Conservation (phyloP, 345 rosid genomes). For the Aquilaria yunnanensis region DNA sequence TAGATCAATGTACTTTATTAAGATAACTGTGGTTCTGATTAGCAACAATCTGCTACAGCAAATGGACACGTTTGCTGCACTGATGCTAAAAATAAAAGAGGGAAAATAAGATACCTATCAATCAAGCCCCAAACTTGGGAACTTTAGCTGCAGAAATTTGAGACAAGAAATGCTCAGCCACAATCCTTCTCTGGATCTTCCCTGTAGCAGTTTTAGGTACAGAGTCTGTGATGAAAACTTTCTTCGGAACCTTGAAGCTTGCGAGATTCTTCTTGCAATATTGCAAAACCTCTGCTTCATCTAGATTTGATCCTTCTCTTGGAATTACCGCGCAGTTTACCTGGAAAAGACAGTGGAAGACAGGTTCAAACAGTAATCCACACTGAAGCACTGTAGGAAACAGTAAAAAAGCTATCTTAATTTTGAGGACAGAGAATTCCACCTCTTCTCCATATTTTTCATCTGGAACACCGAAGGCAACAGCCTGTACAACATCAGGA, state of each 20-base stretch:
- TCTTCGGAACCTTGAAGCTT: conserved; percentile 78
- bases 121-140: conserved; percentile 37
- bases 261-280: conserved; percentile 80
- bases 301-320: conserved; percentile 50
- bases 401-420: no score
- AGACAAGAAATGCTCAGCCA: conserved; percentile 61
- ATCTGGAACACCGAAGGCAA: conserved; percentile 87
- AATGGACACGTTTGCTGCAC: no score
- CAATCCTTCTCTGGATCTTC: conserved; percentile 62
- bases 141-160: conserved; percentile 35
- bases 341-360: conserved; percentile 22
- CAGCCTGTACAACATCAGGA: conserved; percentile 74
- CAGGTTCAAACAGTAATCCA: not conserved
- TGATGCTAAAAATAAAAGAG: no score
- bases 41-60: no score
- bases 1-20: no score
- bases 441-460: conserved; percentile 99
- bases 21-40: no score
- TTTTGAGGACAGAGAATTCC: conserved; percentile 1
- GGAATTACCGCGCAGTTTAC: conserved; percentile 88
- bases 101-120: not conserved
- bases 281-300: conserved; percentile 46
- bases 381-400: not conserved
- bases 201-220: conserved; percentile 59
- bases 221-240: conserved; percentile 43